phyloP scores from a whole-genome alignment of 768 basidiomycete species.

The Xerocomus spinulosus region DNA sequence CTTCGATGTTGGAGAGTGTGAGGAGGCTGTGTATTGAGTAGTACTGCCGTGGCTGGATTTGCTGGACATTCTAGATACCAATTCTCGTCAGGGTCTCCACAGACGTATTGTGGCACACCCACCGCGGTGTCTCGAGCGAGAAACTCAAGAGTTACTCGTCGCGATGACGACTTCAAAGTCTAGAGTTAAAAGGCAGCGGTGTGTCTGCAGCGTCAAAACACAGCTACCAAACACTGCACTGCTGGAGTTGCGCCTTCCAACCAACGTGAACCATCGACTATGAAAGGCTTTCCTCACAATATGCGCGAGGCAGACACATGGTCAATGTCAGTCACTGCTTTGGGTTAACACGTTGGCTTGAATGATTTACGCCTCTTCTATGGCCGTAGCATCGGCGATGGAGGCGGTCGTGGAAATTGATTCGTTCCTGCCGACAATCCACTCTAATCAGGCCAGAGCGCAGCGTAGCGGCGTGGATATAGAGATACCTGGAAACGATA shows the following conservation, averaged over 20 bases:
- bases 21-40: conserved; percentile 4
- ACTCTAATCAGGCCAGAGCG: too few relatives aligned
- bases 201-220: conserved; percentile 2
- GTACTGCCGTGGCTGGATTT: conserved; percentile 11
- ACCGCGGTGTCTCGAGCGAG: conserved; percentile 3
- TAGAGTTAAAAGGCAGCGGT: neutral
- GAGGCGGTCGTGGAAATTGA: too few relatives aligned
- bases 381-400: too few relatives aligned
- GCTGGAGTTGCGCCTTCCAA: neutral
- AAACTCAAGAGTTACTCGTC: neutral
- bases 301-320: conserved; percentile 24
- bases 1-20: conserved; percentile 13
- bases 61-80: conserved; percentile 14
- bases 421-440: too few relatives aligned
- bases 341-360: too few relatives aligned
- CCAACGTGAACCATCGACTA: neutral
- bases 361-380: too few relatives aligned
- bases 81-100: neutral
- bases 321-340: neutral
- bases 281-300: conserved; percentile 3
- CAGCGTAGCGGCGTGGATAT: too few relatives aligned
- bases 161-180: neutral
- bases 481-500: too few relatives aligned
- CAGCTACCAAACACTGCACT: neutral
- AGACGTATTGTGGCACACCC: conserved; percentile 1